Evolutionary conservation across 1,284 basidiomycete species (phyloP), one percentile per base, ranked within the genome.

Genomic region (Austropuccinia psidii): DNA sequence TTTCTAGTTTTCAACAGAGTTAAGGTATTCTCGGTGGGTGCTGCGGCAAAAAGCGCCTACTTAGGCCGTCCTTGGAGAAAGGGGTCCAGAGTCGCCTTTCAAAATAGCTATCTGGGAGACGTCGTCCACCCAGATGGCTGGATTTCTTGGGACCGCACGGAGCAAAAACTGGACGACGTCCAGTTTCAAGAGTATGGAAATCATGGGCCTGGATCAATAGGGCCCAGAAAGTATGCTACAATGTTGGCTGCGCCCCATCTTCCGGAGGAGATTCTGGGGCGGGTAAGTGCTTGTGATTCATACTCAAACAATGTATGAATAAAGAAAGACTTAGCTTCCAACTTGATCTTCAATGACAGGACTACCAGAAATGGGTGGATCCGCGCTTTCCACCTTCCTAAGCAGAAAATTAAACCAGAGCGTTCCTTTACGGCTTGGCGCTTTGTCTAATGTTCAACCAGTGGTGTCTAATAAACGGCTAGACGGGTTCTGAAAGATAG

Each of bases 121-220:
- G 68, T 72, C 11, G 43, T 72, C 15, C 47, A 72, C 35, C 68
- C 68, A 15, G 57, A 33, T 61, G 68, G 68, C 35, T 72, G 68
- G 67, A 3, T 72, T 0, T 55, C 43, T 21, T 72, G 68, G 68
- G 41, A n/a, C 27, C 43, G 68, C 19, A 72, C 57, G 4, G 68
- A 61, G 31, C 21, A 13, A 2, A 49, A 50, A n/a, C 19, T 35
- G 37, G n/a, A n/a, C n/a, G n/a, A n/a, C n/a, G n/a, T n/a, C n/a
- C n/a, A n/a, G n/a, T 72, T 61, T 41, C 31, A 61, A 72, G 68
- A 72, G 35, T 61, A 24, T 43, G 35, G 35, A 29, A 72, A 72
- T 35, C n/a, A 21, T 15, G 67, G 55, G 29, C 54, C 52, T 17
- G 67, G 52, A 11, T 37, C 67, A 47, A 37, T 35, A 65, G 43